Conservation (phyloP, 805 yeast genomes). For the Teunomyces stri region DNA sequence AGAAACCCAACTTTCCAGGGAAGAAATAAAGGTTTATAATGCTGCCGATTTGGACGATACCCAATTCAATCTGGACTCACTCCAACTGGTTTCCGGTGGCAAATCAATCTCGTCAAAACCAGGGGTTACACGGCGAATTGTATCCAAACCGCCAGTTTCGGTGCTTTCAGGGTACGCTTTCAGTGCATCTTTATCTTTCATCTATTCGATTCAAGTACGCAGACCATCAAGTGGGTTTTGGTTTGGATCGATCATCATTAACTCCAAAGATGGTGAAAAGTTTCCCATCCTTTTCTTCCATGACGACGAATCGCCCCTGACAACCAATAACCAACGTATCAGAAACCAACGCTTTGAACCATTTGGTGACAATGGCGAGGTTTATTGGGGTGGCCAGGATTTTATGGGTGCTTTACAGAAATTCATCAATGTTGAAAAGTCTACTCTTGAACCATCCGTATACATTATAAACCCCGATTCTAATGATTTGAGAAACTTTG, state of each 20-base stretch:
- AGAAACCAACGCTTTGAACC: conserved; percentile 71
- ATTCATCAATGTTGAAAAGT: conserved; percentile 61
- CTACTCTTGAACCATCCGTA: conserved; percentile 70
- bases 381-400: conserved; percentile 92
- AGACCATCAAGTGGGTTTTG: conserved; percentile 86
- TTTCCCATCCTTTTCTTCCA: conserved; percentile 90
- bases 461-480: conserved; percentile 76
- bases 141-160: conserved; percentile 51
- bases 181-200: conserved; percentile 52
- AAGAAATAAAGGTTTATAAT: conserved; percentile 47
- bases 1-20: conserved; percentile 44
- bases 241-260: conserved; percentile 82
- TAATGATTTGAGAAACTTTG: conserved; percentile 59
- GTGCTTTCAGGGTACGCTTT: conserved; percentile 66
- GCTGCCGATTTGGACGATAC: conserved; percentile 47
- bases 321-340: conserved; percentile 56
- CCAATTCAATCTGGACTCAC: conserved; percentile 17
- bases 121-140: conserved; percentile 19
- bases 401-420: conserved; percentile 55
- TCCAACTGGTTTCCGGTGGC: conserved; percentile 9
- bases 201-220: conserved; percentile 80
- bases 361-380: conserved; percentile 50
- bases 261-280: conserved; percentile 63
- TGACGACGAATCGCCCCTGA: conserved; percentile 81
- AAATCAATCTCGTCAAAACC: background rate